A percentile compares a stretch with the other conserved stretches of the same genome.
These are phyloP conservation scores for Aspergillus sp. DNA, from an alignment of 2,329 filamentous ascomycete genomes.

Conservation along the genomic window DNA sequence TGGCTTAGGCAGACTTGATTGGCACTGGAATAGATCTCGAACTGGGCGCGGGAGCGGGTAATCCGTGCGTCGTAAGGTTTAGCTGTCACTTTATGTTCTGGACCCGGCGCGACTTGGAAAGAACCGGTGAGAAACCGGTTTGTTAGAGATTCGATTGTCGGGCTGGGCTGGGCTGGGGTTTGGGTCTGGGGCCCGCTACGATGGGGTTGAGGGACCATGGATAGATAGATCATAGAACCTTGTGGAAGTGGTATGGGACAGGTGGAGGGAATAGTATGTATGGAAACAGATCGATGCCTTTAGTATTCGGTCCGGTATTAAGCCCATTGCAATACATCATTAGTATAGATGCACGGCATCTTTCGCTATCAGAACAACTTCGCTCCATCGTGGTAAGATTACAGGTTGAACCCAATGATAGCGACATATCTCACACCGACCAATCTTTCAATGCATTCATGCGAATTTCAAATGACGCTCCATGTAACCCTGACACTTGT, in stretches of 20 bases:
- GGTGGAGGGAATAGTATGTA: neutral
- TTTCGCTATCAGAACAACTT: constrained; percentile 3
- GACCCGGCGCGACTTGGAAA: neutral
- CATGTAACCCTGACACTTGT: constrained; percentile 10
- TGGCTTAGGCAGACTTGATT: no score
- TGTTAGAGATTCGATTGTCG: no score
- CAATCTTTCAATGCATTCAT: constrained; percentile 13
- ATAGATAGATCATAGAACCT: no score
- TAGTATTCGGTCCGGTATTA: neutral
- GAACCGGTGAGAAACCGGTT: neutral
- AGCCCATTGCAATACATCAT: neutral
- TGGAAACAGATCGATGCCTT: neutral
- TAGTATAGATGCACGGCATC: neutral
- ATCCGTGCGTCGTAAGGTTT: neutral
- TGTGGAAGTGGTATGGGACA: no score
- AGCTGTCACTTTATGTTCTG: neutral
- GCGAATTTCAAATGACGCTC: constrained; percentile 5
- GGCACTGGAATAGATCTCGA: neutral
- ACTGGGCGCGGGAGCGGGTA: neutral
- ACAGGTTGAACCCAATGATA: constrained; percentile 8
- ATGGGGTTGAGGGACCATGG: no score
- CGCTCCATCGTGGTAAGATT: constrained; percentile 11
- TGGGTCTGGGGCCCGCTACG: no score
- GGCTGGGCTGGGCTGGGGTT: no score
- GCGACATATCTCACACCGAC: neutral